Evolutionary conservation across 352 stramenopile species (phyloP).

Genomic region (Thalassiosira hispida): DNA sequence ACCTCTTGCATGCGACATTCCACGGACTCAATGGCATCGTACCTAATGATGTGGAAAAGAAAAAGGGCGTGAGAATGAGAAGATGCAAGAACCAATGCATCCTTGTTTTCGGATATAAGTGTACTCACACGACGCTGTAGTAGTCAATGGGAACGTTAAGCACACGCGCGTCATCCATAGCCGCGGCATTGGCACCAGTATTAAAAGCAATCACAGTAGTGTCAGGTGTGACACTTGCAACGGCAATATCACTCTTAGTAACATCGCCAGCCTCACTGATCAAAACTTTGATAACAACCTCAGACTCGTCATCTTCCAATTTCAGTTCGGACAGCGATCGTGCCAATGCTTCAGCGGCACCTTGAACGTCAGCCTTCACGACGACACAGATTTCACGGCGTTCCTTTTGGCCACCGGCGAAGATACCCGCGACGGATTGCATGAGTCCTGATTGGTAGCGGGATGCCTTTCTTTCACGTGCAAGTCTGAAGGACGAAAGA

Average conservation of each 20-base stretch:
- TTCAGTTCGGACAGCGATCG: constrained; percentile 81
- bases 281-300: constrained; percentile 86
- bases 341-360: constrained; percentile 92
- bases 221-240: constrained; percentile 92
- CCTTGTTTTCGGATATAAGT: neutral
- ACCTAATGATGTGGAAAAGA: constrained; percentile 42
- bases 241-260: constrained; percentile 93
- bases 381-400: constrained; percentile 95
- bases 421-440: constrained; percentile 67
- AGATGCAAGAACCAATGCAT: no score
- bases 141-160: constrained; percentile 86
- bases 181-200: constrained; percentile 79
- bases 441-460: constrained; percentile 81
- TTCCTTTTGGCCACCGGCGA: constrained; percentile 87
- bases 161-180: constrained; percentile 84
- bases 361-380: constrained; percentile 98
- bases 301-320: constrained; percentile 88
- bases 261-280: constrained; percentile 87
- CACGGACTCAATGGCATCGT: constrained; percentile 88
- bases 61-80: constrained; percentile 8
- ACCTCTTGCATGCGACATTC: constrained; percentile 86
- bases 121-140: constrained; percentile 85
- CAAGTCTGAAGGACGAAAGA: constrained; percentile 51
- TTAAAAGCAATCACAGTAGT: constrained; percentile 92
- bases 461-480: constrained; percentile 67